Conservation (phyloP, 2,329 filamentous ascomycete genomes). For the Thielaviopsis populi region DNA sequence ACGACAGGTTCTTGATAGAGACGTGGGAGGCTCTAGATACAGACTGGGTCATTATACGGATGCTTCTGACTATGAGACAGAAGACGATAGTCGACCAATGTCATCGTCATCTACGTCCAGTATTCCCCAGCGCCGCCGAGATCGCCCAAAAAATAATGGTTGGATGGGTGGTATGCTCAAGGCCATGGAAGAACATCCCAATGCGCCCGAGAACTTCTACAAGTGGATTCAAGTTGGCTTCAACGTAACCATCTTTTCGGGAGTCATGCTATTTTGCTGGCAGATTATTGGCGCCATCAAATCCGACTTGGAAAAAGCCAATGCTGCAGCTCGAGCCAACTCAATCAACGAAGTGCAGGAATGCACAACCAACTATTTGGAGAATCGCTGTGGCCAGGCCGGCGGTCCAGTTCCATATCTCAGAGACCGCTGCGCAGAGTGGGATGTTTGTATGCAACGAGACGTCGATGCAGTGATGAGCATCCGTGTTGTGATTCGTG, state of each 20-base stretch:
- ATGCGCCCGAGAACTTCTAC: conserved; percentile 43
- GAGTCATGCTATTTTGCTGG: conserved; percentile 51
- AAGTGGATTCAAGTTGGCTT: conserved; percentile 46
- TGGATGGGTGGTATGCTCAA: conserved; percentile 33
- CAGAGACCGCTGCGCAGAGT: conserved; percentile 56
- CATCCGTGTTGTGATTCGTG: conserved; percentile 68
- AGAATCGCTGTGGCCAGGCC: conserved; percentile 56
- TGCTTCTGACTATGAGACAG: conserved; percentile 36
- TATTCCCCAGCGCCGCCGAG: conserved; percentile 20
- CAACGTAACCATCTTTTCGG: conserved; percentile 45
- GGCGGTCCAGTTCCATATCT: conserved; percentile 51
- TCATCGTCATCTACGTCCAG: conserved; percentile 10
- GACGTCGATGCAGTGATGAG: conserved; percentile 65
- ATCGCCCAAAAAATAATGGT: conserved; percentile 17
- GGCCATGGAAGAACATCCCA: conserved; percentile 41
- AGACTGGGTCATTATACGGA: conserved; percentile 25
- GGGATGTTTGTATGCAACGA: conserved; percentile 76
- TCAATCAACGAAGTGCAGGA: conserved; percentile 57
- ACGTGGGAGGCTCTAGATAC: conserved; percentile 36
- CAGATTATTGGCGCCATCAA: conserved; percentile 54
- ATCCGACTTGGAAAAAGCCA: conserved; percentile 58
- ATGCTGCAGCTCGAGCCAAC: conserved; percentile 50
- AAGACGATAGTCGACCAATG: conserved; percentile 24
- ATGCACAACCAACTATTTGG: conserved; percentile 58
- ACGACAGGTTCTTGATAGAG: conserved; percentile 35